A percentile compares a stretch with the other conserved stretches of the same genome.
Evolutionary conservation across 148 eudicot genomes (phyloP).

Genomic region (Diospyros lotus): DNA sequence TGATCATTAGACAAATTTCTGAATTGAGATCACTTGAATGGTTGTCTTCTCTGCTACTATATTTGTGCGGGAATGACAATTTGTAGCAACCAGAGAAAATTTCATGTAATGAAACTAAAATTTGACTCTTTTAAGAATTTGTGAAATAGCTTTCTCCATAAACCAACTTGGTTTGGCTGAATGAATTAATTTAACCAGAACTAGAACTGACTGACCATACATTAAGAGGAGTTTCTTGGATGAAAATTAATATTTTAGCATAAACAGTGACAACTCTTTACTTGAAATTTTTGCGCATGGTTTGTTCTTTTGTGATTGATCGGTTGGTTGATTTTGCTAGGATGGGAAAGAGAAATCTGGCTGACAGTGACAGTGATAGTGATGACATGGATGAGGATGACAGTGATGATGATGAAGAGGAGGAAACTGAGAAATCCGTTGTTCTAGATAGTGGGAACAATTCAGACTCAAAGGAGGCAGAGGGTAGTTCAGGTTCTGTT

Average conservation of each 20-base stretch:
- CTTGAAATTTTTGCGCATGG: background rate
- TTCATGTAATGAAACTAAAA: background rate
- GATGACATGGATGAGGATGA: constrained; percentile 46
- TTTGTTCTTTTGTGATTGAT: constrained; percentile 1
- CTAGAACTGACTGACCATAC: too few relatives aligned
- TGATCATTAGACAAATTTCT: background rate
- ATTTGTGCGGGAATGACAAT: background rate
- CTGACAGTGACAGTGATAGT: constrained; percentile 67
- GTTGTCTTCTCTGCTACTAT: background rate
- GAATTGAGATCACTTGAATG: background rate
- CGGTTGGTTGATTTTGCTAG: constrained; percentile 31
- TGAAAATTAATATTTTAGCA: background rate
- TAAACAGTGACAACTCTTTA: background rate
- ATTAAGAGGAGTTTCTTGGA: background rate
- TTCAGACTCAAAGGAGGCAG: constrained; percentile 50
- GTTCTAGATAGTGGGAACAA: constrained; percentile 44
- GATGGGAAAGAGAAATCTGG: constrained; percentile 83
- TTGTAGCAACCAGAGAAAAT: background rate
- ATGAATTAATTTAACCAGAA: too few relatives aligned
- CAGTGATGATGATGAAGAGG: constrained; percentile 42
- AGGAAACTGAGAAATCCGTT: constrained; percentile 54
- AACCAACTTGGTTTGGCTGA: too few relatives aligned
- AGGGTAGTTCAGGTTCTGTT: constrained; percentile 49
- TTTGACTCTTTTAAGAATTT: background rate
- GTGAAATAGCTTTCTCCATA: too few relatives aligned